Evolutionary conservation across 2,329 filamentous ascomycete species (phyloP).

Genomic region (Fusarium sp.): DNA sequence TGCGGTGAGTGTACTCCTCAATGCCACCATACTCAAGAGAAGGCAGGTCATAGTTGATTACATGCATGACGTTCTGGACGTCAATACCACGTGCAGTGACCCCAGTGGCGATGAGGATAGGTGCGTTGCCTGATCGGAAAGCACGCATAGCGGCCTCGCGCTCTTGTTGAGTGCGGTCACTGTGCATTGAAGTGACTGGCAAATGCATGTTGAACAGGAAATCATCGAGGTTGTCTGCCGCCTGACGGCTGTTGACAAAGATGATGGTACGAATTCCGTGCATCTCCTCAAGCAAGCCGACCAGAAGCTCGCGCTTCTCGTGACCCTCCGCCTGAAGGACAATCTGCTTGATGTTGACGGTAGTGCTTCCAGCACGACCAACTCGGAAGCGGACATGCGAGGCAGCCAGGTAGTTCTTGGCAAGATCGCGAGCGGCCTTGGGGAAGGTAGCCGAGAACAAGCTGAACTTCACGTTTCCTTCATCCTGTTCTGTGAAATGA

Average conservation of each 20-base stretch:
- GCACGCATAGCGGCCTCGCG: conserved; percentile 91
- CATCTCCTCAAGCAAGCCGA: conserved; percentile 77
- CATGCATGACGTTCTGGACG: conserved; percentile 85
- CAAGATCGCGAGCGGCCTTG: conserved; percentile 79
- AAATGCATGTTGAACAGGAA: conserved; percentile 83
- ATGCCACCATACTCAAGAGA: conserved; percentile 83
- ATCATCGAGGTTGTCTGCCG: conserved; percentile 88
- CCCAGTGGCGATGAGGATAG: conserved; percentile 88
- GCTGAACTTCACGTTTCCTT: conserved; percentile 75
- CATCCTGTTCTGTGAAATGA: conserved; percentile 73
- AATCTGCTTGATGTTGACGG: conserved; percentile 84
- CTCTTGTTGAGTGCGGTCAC: conserved; percentile 87
- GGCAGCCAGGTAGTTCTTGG: conserved; percentile 78
- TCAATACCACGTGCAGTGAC: conserved; percentile 91
- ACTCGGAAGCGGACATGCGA: conserved; percentile 85
- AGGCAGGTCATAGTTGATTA: conserved; percentile 94
- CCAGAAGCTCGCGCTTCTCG: conserved; percentile 77
- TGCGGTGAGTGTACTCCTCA: conserved; percentile 92
- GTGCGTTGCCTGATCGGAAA: conserved; percentile 80
- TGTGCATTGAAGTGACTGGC: conserved; percentile 89
- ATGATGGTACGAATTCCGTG: conserved; percentile 84
- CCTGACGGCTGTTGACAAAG: conserved; percentile 86
- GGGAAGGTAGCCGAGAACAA: conserved; percentile 98
- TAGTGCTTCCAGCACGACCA: conserved; percentile 86
- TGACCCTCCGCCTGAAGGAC: conserved; percentile 74